Evolutionary conservation across 495 filamentous ascomycete genomes (phyloP), one percentile per base, ranked within the genome.

Genomic region (Poronia punctata): DNA sequence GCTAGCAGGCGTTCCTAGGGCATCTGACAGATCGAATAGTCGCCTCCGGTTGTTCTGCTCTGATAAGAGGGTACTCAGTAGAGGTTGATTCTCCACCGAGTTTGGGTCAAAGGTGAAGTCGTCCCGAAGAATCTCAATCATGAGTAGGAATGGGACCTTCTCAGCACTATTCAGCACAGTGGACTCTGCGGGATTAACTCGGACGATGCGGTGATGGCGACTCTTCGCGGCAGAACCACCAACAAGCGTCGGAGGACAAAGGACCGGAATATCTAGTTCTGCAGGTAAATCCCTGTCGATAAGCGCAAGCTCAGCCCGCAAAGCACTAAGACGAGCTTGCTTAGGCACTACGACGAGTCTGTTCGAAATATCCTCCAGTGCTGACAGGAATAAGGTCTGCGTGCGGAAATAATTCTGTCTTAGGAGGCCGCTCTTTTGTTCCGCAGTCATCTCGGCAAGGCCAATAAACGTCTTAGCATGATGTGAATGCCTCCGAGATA

Each of bases 141-240:
- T 85, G 5, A 87, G 65, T 16, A 87, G 52, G 54, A 83, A 87
- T 6, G 83, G 83, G 11, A 87, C 83, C 49, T 83, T 79, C 50
- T 87, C 83, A 6, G 83, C 83, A 49, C 83, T 86, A 56, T 87
- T 87, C 35, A 87, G 51, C 25, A 85, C 84, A 3, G 82, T 86
- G 11, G 82, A 79, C 60, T 87, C 83, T 7, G 83, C 82, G 24
- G 83, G 83, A 54, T 85, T 87, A 21, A 87, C 62, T 24, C 83
- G 71, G 16, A 87, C 83, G 25, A 87, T 78, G 20, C 83, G 76
- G 55, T 87, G 83, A 48, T 87, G 83, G 22, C 70, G 68, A 40
- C 81, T 86, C 41, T 72, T 74, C 7, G 74, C 67, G 4, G 80
- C 74, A 4, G 70, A 68, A 9, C 79, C 80, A 60, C 80, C 76